Conservation (phyloP, 805 yeast species). For the Lachancea quebecensis region DNA sequence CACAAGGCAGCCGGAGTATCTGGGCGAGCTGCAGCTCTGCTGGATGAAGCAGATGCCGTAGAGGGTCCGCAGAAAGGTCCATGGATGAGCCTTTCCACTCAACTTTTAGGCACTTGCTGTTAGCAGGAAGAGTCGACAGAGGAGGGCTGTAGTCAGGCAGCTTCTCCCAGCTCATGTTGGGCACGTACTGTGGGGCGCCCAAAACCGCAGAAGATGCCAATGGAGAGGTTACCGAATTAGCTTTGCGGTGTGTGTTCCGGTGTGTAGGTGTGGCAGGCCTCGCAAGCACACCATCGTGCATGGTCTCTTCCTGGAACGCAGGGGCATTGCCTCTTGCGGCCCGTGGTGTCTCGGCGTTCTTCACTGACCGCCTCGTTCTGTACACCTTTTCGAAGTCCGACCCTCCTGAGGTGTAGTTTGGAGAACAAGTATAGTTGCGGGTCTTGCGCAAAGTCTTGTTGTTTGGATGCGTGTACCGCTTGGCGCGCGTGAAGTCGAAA, state of each 20-base stretch:
- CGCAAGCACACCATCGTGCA: slow-evolving; percentile 6
- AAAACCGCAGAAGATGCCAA: slow-evolving; percentile 26
- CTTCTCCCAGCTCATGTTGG: slow-evolving; percentile 57
- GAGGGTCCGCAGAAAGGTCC: slow-evolving; percentile 78
- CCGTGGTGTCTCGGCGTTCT: background rate
- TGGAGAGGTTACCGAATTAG: slow-evolving; percentile 30
- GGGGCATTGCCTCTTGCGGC: slow-evolving; percentile 1
- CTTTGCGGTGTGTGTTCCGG: slow-evolving; percentile 13
- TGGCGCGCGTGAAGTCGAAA: slow-evolving; percentile 10
- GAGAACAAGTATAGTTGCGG: slow-evolving; percentile 5
- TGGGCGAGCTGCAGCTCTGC: slow-evolving; percentile 86
- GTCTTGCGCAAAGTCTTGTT: slow-evolving; percentile 2
- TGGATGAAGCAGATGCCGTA: slow-evolving; percentile 70
- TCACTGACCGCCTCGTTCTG: slow-evolving; percentile 17
- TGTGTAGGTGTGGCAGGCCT: slow-evolving; percentile 24
- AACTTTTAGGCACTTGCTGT: slow-evolving; percentile 65
- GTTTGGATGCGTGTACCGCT: slow-evolving; percentile 1
- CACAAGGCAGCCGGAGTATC: slow-evolving; percentile 81
- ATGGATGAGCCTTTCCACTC: slow-evolving; percentile 99
- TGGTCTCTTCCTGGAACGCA: slow-evolving; percentile 7
- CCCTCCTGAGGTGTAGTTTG: slow-evolving; percentile 6
- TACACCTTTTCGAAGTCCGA: slow-evolving; percentile 15
- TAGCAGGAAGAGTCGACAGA: slow-evolving; percentile 50
- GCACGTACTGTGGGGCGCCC: slow-evolving; percentile 23
- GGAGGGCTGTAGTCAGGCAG: slow-evolving; percentile 84